Evolutionary conservation across 768 basidiomycete species (phyloP).

Genomic region (Mycena belliarum): DNA sequence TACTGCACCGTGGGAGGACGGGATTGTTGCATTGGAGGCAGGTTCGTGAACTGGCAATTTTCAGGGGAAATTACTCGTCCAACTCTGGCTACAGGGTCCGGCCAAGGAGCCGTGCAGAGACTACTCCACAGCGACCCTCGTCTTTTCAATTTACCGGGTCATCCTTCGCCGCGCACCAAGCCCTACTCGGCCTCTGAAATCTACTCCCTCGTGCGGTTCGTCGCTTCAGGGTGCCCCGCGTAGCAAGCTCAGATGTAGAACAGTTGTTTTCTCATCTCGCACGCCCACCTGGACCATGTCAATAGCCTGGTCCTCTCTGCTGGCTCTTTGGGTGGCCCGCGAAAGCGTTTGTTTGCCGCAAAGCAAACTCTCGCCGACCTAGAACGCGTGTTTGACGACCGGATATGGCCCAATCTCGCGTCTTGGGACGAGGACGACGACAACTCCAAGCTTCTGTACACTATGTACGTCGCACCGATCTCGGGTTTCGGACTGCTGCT

Average conservation of each 20-base stretch:
- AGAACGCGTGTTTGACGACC: conserved; percentile 71
- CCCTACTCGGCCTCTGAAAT: conserved; percentile 47
- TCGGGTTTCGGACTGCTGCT: conserved; percentile 3
- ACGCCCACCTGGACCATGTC: conserved; percentile 91
- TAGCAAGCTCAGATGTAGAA: not conserved
- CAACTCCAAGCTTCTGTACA: conserved; percentile 60
- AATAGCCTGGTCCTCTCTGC: conserved; percentile 81
- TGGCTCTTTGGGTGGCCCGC: conserved; percentile 64
- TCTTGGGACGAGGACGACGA: conserved; percentile 69
- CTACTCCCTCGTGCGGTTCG: conserved; percentile 54
- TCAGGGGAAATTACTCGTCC: not conserved
- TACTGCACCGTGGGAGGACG: conserved; percentile 70
- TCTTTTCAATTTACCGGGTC: conserved; percentile 46
- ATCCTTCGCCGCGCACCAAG: conserved; percentile 23
- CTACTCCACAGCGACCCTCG: conserved; percentile 58
- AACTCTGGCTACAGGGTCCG: conserved; percentile 61
- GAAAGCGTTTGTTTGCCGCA: conserved; percentile 65
- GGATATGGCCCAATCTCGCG: conserved; percentile 85
- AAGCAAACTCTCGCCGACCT: conserved; percentile 66
- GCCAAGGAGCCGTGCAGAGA: conserved; percentile 71
- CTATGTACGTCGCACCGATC: conserved; percentile 48
- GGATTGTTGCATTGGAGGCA: conserved; percentile 84
- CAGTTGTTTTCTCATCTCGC: conserved; percentile 84
- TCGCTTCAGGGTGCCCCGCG: not conserved
- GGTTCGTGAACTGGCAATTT: conserved; percentile 46